phyloP scores from a whole-genome alignment of 306 rosid genomes.

The Cicer yamashitae region DNA sequence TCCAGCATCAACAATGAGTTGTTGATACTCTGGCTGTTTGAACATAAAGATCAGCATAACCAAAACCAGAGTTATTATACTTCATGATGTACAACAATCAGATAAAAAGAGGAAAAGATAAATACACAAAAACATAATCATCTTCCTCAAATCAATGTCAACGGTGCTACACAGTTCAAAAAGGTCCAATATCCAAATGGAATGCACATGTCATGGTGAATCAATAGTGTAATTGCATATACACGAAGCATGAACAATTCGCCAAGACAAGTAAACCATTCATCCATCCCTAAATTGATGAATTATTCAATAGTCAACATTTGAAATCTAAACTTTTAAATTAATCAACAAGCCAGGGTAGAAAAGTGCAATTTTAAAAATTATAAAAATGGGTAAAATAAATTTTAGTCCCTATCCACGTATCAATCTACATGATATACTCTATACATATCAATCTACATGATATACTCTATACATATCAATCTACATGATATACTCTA shows the following conservation, averaged over 20 bases:
- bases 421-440: too few relatives aligned
- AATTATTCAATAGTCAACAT: not conserved
- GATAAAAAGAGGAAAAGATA: not conserved
- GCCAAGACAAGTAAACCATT: not conserved
- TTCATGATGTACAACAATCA: not conserved
- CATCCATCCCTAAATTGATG: not conserved
- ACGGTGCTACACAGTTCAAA: not conserved
- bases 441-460: too few relatives aligned
- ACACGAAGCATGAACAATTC: not conserved
- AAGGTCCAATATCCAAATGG: not conserved
- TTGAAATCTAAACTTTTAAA: not conserved
- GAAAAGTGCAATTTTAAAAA: not conserved
- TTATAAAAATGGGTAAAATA: too few relatives aligned
- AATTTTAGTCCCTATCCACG: too few relatives aligned
- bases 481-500: too few relatives aligned
- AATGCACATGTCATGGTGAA: not conserved
- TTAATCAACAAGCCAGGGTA: not conserved
- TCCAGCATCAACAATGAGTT: slow-evolving; percentile 66
- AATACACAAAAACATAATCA: not conserved
- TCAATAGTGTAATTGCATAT: not conserved
- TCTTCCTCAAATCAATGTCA: not conserved
- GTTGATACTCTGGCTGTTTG: slow-evolving; percentile 66
- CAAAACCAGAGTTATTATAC: not conserved
- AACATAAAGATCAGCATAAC: slow-evolving; percentile 34
- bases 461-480: too few relatives aligned